These are phyloP conservation scores for Phytophthora sp. DNA, from an alignment of 352 stramenopile species.

Conservation along the genomic window DNA sequence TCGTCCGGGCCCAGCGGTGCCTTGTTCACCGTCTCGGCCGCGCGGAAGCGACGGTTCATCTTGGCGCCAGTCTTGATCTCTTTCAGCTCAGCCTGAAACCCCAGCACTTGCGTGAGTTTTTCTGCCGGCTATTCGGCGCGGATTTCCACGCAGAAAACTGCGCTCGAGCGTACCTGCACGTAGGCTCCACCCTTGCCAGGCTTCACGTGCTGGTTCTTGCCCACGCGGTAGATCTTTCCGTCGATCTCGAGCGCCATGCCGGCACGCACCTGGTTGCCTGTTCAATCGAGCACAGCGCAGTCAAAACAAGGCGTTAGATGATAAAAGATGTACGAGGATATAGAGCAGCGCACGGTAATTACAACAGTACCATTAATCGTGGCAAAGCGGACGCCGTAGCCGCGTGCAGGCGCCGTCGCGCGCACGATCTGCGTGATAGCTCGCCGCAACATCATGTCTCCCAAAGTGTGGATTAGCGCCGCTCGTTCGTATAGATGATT, in stretches of 20 bases:
- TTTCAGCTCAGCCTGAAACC: conserved; percentile 72
- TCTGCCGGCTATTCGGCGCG: background rate
- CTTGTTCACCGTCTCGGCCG: conserved; percentile 82
- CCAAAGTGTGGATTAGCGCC: conserved; percentile 10
- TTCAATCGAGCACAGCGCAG: conserved; percentile 1
- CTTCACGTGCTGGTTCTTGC: conserved; percentile 87
- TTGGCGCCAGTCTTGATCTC: conserved; percentile 89
- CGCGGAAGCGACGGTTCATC: conserved; percentile 84
- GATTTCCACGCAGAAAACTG: background rate
- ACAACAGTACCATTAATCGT: conserved; percentile 65
- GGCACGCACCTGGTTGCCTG: conserved; percentile 83
- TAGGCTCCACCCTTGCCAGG: conserved; percentile 86
- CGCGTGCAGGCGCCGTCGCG: conserved; percentile 14
- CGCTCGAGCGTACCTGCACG: conserved; percentile 49
- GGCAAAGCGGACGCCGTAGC: conserved; percentile 55
- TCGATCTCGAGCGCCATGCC: conserved; percentile 88
- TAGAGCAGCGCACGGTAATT: background rate
- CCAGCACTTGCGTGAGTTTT: conserved; percentile 7
- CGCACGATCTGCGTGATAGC: conserved; percentile 43
- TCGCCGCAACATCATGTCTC: conserved; percentile 44
- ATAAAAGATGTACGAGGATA: background rate
- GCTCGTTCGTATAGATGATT: background rate
- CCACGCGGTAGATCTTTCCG: conserved; percentile 84
- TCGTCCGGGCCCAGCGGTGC: conserved; percentile 74
- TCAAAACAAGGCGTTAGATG: conserved; percentile 2